phyloP scores from a whole-genome alignment of 75 land plant genomes.

The Pinus albicaulis region DNA sequence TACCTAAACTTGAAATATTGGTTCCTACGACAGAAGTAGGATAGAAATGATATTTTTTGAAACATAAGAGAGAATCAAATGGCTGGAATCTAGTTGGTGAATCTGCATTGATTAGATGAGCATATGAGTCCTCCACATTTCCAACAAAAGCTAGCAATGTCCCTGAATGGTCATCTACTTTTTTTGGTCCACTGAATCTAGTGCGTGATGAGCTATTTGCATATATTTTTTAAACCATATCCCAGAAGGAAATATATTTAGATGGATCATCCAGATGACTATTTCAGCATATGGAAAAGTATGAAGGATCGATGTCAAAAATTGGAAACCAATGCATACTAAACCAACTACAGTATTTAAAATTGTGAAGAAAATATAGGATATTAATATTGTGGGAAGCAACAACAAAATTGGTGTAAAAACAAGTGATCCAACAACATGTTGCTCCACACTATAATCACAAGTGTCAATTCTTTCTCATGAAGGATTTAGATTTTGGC shows the following conservation, averaged over 20 bases:
- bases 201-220: slow-evolving; percentile 6
- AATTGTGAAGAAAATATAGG: no score
- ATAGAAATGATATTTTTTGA: slow-evolving; percentile 31
- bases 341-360: slow-evolving; percentile 20
- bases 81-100: neutral
- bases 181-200: neutral
- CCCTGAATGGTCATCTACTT: neutral
- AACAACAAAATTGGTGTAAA: no score
- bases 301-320: slow-evolving; percentile 60
- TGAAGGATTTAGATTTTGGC: no score
- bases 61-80: neutral
- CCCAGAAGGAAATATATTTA: slow-evolving; percentile 88
- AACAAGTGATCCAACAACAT: no score
- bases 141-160: neutral
- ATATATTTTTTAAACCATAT: slow-evolving; percentile 63
- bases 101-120: neutral
- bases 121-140: neutral
- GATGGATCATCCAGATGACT: slow-evolving; percentile 61
- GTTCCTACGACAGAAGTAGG: no score
- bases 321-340: slow-evolving; percentile 49
- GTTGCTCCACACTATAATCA: no score
- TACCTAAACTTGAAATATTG: slow-evolving; percentile 59
- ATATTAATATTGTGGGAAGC: no score
- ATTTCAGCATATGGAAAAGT: slow-evolving; percentile 78
- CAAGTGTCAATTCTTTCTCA: no score